Evolutionary conservation across 2,329 filamentous ascomycete species (phyloP).

Genomic region (Arthrobotrys conoides): DNA sequence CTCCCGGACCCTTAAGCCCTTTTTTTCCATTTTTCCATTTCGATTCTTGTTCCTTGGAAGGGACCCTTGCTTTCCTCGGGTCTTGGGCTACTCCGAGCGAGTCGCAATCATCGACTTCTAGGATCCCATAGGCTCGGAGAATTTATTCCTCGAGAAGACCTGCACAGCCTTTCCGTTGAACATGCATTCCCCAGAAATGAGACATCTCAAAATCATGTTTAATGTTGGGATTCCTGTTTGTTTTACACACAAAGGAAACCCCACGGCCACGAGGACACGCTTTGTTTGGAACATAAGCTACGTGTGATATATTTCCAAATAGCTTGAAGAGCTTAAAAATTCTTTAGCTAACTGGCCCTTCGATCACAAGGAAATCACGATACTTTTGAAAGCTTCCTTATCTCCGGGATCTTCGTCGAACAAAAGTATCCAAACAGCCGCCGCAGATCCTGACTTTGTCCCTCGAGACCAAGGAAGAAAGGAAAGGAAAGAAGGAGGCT

Average conservation of each 20-base stretch:
- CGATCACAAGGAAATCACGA: conserved; percentile 12
- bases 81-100: background rate
- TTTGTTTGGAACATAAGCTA: background rate
- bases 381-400: conserved; percentile 26
- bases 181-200: conserved; percentile 61
- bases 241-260: background rate
- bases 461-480: background rate
- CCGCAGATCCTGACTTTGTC: conserved; percentile 32
- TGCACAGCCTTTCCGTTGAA: conserved; percentile 60
- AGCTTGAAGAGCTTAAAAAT: conserved; percentile 13
- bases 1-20: conserved; percentile 12
- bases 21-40: background rate
- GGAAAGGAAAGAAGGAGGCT: background rate
- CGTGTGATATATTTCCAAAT: background rate
- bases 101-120: conserved; percentile 25
- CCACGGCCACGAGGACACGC: conserved; percentile 3
- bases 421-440: conserved; percentile 4
- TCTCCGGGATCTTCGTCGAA: conserved; percentile 37
- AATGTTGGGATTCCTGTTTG: background rate
- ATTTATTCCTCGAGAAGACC: conserved; percentile 40
- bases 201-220: conserved; percentile 21
- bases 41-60: background rate
- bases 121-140: conserved; percentile 60
- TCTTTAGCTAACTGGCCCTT: background rate
- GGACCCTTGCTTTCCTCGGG: conserved; percentile 26